Conservation (phyloP, 768 basidiomycete genomes). For the Rossbeevera mucosa region DNA sequence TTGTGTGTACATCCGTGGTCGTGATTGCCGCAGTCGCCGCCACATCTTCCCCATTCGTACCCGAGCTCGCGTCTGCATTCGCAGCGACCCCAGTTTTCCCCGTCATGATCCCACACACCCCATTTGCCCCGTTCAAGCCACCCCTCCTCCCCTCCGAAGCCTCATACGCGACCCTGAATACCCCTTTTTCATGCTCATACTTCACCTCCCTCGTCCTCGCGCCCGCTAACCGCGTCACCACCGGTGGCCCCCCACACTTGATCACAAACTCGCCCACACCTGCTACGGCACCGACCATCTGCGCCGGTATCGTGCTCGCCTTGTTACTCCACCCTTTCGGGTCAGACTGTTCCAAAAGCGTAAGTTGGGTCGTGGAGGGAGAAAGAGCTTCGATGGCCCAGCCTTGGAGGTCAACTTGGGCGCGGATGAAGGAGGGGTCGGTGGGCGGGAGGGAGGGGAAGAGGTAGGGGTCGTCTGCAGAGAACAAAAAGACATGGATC, state of each 20-base stretch:
- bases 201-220: conserved; percentile 68
- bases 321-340: conserved; percentile 98
- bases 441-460: conserved; percentile 68
- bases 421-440: conserved; percentile 80
- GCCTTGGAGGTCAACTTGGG: conserved; percentile 96
- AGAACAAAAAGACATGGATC: conserved; percentile 93
- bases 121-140: conserved; percentile 22
- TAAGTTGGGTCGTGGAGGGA: conserved; percentile 90
- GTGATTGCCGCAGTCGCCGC: background rate
- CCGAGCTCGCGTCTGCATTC: background rate
- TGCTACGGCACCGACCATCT: conserved; percentile 85
- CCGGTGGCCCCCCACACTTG: conserved; percentile 90
- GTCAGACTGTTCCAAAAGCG: conserved; percentile 93
- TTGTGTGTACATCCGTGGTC: conserved; percentile 39
- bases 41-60: conserved; percentile 18
- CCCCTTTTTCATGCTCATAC: conserved; percentile 84
- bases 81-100: background rate
- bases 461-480: conserved; percentile 81
- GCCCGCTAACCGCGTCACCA: conserved; percentile 78
- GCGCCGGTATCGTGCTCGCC: conserved; percentile 78
- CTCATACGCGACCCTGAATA: conserved; percentile 83
- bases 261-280: conserved; percentile 96
- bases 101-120: conserved; percentile 5
- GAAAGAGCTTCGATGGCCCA: conserved; percentile 97
- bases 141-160: conserved; percentile 48